Evolutionary conservation across 257 asterid species (phyloP), one percentile per base, ranked within the genome.

Genomic region (Rehmannia glutinosa): DNA sequence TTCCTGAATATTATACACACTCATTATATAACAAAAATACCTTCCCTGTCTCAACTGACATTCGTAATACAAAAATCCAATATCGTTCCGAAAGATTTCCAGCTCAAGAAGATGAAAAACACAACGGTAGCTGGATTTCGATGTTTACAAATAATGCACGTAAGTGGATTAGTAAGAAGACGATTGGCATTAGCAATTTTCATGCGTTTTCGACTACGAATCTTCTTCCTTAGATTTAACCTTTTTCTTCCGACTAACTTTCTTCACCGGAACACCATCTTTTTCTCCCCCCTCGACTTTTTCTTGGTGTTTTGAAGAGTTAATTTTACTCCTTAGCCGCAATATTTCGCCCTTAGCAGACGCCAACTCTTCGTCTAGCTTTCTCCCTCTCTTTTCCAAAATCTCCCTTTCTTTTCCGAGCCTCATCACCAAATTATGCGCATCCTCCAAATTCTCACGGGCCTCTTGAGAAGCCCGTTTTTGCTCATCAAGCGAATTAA

Each of bases 281-380:
- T 73, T 41, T 0, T 66, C 76, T 50, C 62, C 78, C 12, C 32
- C 73, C 3, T 73, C 81, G 25, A 45, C 80, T 33, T 58, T 59
- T 23, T 46, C 51, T 66, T 74, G 72, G n/a, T 63, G n/a, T 72
- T 38, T 70, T 16, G 76, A 59, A 5, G 91, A 78, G 43, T 75
- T 87, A 19, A 41, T 75, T 78, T 32, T 76, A 65, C 75, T 75
- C 83, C 83, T 78, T 32, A 87, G 66, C 56, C 83, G 69, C 77
- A 90, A 59, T 53, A 90, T 86, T 54, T 90, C 96, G 10, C 96
- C 92, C 76, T 90, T 90, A n/a, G 97, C 96, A 30, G 81, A 79
- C 19, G 84, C 90, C 77, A 90, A 43, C 59, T 86, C 97, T 28
- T 84, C 87, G 42, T 84, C 95, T 19, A 82, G 75, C 51, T 80